Conservation (phyloP, 768 basidiomycete genomes). For the Leccinum sublutescens region DNA sequence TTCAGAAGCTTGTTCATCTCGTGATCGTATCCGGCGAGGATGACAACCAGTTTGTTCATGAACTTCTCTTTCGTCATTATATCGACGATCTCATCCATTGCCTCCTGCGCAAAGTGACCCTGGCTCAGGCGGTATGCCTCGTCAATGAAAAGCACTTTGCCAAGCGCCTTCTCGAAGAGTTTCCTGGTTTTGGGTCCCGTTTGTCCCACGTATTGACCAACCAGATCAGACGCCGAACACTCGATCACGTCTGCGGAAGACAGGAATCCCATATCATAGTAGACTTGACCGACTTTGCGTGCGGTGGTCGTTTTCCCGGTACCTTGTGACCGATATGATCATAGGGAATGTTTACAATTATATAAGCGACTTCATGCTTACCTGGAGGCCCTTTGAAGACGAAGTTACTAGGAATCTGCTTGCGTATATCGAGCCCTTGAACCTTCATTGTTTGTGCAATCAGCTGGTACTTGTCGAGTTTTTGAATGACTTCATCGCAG, state of each 20-base stretch:
- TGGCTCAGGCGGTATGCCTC: conserved; percentile 66
- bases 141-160: conserved; percentile 68
- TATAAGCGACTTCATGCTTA: conserved; percentile 23
- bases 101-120: conserved; percentile 67
- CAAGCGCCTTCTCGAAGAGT: conserved; percentile 62
- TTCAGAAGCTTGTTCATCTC: conserved; percentile 62
- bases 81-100: conserved; percentile 68
- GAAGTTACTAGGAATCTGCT: conserved; percentile 61
- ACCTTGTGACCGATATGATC: conserved; percentile 34
- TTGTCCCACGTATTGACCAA: conserved; percentile 69
- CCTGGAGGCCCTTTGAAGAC: conserved; percentile 74
- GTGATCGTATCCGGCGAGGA: conserved; percentile 67
- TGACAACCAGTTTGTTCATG: conserved; percentile 58
- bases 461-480: conserved; percentile 51
- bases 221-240: conserved; percentile 67
- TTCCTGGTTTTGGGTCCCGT: conserved; percentile 66
- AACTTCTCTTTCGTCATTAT: conserved; percentile 58
- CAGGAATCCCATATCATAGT: conserved; percentile 61
- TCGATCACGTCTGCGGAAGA: conserved; percentile 54
- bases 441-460: conserved; percentile 44
- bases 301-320: conserved; percentile 66
- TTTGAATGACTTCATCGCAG: conserved; percentile 50
- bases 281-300: conserved; percentile 60
- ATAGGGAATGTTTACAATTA: background rate
- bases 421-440: conserved; percentile 41